Evolutionary conservation across 176 grass and related monocot genomes (phyloP), one percentile per base, ranked within the genome.

Genomic region (Rhynchospora breviuscula): DNA sequence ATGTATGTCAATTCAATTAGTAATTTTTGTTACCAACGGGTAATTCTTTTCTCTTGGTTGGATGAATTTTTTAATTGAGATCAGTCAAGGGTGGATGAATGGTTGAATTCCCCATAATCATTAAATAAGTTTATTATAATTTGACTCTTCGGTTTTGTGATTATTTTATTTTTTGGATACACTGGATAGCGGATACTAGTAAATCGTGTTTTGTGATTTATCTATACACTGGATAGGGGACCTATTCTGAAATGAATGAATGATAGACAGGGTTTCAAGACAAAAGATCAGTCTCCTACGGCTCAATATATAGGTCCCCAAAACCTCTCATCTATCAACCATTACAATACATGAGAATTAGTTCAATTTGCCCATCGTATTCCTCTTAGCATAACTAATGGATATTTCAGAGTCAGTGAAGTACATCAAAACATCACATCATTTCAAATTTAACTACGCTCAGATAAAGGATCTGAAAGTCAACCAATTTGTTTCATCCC

Each of bases 371-470:
- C 14, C 54, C 14, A 5, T 57, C 4, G 12, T 15, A 17, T 4
- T 69, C 13, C 1, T 70, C 35, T 67, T 70, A 17, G 8, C 33
- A 70, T 15, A n/a, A n/a, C 35, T 45, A n/a, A 79, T 79, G 75
- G 51, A 26, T 31, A 58, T 1, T 58, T 79, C 75, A 19, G 8
- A 19, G 15, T 58, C 49, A 52, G 10, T 59, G 7, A 79, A 79
- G 2, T 7, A 79, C 75, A 79, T 35, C 23, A 17, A 35, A 52
- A 33, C 10, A 47, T 58, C 23, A 3, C 51, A 79, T 49, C 49
- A 79, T 35, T 79, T 79, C 51, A 33, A 56, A 17, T 79, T 79
- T 18, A 79, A 79, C 48, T 79, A 18, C 53, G 56, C 49, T 26
- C 5, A 79, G 53, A 31, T 79, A 11, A 79, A 79, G 49, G 7